Percentiles rank a stretch among this genome's conserved stretches.
Conservation (phyloP, 768 basidiomycete genomes). For the Boletus patriciae region DNA sequence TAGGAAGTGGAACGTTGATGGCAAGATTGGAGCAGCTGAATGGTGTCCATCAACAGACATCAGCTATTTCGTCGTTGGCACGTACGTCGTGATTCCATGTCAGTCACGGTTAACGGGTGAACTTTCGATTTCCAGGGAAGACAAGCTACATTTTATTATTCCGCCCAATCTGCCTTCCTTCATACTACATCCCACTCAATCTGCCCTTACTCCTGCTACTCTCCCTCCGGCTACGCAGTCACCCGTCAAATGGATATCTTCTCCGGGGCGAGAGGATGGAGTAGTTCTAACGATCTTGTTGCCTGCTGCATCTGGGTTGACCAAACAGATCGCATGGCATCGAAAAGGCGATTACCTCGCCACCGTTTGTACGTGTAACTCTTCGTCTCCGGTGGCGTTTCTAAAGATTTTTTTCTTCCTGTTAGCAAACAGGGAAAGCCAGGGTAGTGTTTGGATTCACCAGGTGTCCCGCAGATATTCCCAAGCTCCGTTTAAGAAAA, state of each 20-base stretch:
- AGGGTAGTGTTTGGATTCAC: slow-evolving; percentile 93
- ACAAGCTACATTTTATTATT: slow-evolving; percentile 73
- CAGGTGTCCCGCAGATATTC: slow-evolving; percentile 92
- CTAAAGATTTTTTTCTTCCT: slow-evolving; percentile 7
- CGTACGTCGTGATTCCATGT: slow-evolving; percentile 52
- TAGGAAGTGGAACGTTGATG: slow-evolving; percentile 79
- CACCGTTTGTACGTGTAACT: slow-evolving; percentile 76
- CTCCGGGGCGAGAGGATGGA: slow-evolving; percentile 46
- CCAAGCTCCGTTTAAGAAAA: slow-evolving; percentile 96
- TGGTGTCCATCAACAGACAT: slow-evolving; percentile 92
- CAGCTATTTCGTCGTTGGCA: slow-evolving; percentile 72
- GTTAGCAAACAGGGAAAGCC: slow-evolving; percentile 63
- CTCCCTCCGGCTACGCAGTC: slow-evolving; percentile 63
- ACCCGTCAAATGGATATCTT: slow-evolving; percentile 67
- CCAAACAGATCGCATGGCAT: slow-evolving; percentile 90
- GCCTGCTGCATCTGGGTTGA: slow-evolving; percentile 63
- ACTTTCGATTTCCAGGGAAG: slow-evolving; percentile 56
- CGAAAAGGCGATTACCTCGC: slow-evolving; percentile 93
- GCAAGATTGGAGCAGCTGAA: slow-evolving; percentile 79
- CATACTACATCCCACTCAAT: slow-evolving; percentile 57
- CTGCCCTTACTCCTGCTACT: slow-evolving; percentile 60
- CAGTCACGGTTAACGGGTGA: slow-evolving; percentile 8
- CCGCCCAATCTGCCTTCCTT: slow-evolving; percentile 73
- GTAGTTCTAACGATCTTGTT: slow-evolving; percentile 62
- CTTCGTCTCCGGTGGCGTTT: slow-evolving; percentile 5